A percentile compares a stretch with the other conserved stretches of the same genome.
These are phyloP conservation scores for Thelonectria rubi DNA, from an alignment of 2,329 filamentous ascomycete species.

Conservation along the genomic window DNA sequence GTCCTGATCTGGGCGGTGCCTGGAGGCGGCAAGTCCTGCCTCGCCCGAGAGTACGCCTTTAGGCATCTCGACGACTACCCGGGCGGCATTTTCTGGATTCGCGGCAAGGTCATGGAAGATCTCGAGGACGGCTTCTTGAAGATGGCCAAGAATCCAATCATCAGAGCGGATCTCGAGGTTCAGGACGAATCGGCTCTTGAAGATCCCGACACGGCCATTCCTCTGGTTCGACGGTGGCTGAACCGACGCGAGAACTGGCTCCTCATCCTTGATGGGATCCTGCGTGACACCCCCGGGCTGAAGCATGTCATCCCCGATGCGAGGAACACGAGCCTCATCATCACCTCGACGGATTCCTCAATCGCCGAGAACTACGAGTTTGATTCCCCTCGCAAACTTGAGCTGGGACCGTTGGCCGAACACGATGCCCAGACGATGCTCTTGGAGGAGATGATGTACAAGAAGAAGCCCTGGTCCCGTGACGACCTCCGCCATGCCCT, in stretches of 20 bases:
- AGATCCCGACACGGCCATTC: conserved; percentile 28
- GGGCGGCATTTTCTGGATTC: conserved; percentile 39
- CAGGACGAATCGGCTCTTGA: conserved; percentile 30
- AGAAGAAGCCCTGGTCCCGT: conserved; percentile 34
- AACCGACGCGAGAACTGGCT: conserved; percentile 37
- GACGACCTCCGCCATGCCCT: conserved; percentile 35
- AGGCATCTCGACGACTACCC: conserved; percentile 34
- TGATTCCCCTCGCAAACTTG: conserved; percentile 36
- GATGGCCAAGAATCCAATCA: conserved; percentile 32
- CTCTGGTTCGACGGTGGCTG: conserved; percentile 35
- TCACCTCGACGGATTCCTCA: conserved; percentile 40
- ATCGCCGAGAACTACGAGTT: conserved; percentile 38
- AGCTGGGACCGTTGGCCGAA: conserved; percentile 32
- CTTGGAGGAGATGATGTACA: conserved; percentile 39
- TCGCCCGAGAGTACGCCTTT: conserved; percentile 39
- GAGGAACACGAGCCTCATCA: conserved; percentile 36
- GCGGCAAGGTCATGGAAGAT: conserved; percentile 38
- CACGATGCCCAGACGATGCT: conserved; percentile 31
- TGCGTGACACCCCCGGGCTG: conserved; percentile 34
- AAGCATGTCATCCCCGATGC: conserved; percentile 33
- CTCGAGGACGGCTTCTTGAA: conserved; percentile 39
- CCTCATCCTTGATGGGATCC: conserved; percentile 37
- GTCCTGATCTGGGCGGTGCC: conserved; percentile 37
- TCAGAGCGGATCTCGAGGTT: conserved; percentile 26
- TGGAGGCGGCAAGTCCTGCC: conserved; percentile 38